Conservation (phyloP, 805 yeast genomes). For the Ogataea glucozyma region DNA sequence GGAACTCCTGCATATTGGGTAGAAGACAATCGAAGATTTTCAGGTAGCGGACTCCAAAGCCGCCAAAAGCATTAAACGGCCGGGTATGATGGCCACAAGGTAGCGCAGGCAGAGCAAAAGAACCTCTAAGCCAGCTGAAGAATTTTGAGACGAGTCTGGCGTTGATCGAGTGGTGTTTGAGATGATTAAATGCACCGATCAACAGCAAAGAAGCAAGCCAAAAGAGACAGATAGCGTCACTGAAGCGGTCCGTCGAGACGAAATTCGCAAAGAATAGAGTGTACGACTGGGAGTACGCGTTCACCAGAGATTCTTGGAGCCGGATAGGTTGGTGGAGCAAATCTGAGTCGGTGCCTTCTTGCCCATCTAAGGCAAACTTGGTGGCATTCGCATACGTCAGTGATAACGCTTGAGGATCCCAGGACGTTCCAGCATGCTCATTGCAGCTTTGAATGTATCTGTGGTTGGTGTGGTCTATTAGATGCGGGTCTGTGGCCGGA, state of each 20-base stretch:
- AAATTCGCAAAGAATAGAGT: slow-evolving; percentile 25
- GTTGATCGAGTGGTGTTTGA: slow-evolving; percentile 15
- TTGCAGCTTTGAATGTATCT: slow-evolving; percentile 17
- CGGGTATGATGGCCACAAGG: slow-evolving; percentile 22
- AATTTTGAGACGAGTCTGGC: slow-evolving; percentile 8
- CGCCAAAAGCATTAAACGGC: slow-evolving; percentile 25
- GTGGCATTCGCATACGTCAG: slow-evolving; percentile 19
- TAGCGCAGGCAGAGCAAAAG: slow-evolving; percentile 26
- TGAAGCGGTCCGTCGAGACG: slow-evolving; percentile 14
- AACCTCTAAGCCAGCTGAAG: slow-evolving; percentile 20
- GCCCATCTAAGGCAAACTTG: slow-evolving; percentile 1
- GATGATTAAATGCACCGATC: slow-evolving; percentile 20
- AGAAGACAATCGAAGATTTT: slow-evolving; percentile 24
- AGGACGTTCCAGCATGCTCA: slow-evolving; percentile 9
- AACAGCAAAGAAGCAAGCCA: slow-evolving; percentile 24
- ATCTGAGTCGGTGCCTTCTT: background rate
- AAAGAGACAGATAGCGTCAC: slow-evolving; percentile 22
- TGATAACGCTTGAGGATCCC: slow-evolving; percentile 8
- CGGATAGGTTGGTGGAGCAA: slow-evolving; percentile 20
- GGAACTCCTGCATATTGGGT: slow-evolving; percentile 32
- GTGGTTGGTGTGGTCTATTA: slow-evolving; percentile 12
- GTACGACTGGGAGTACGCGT: slow-evolving; percentile 20
- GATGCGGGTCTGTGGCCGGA: background rate
- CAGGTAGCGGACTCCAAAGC: slow-evolving; percentile 1
- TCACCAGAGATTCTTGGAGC: slow-evolving; percentile 9